Evolutionary conservation across 2,329 filamentous ascomycete species (phyloP).

Genomic region (Colletotrichum sp.): DNA sequence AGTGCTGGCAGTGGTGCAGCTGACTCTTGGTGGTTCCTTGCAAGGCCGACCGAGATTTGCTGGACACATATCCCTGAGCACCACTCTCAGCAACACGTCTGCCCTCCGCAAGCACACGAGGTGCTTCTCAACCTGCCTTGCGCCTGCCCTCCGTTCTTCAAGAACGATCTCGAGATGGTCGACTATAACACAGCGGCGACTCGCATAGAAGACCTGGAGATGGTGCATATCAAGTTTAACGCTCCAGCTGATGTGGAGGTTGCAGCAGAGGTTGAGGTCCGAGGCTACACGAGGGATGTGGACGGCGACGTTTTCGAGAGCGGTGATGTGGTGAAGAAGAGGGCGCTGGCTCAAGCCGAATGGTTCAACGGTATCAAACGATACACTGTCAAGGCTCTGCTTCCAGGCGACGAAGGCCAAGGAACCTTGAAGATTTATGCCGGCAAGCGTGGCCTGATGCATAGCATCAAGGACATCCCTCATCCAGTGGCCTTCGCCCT

Average conservation of each 20-base stretch:
- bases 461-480: conserved; percentile 94
- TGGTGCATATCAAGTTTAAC: conserved; percentile 86
- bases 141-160: conserved; percentile 88
- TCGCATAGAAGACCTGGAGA: conserved; percentile 89
- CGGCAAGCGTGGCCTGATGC: conserved; percentile 94
- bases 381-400: conserved; percentile 89
- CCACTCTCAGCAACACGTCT: conserved; percentile 89
- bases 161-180: conserved; percentile 77
- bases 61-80: conserved; percentile 94
- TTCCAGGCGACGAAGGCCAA: conserved; percentile 90
- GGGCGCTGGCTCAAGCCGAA: conserved; percentile 87
- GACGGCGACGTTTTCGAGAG: conserved; percentile 96
- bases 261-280: conserved; percentile 88
- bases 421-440: conserved; percentile 91
- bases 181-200: conserved; percentile 91
- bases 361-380: conserved; percentile 89
- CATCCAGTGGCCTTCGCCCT: conserved; percentile 88
- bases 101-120: conserved; percentile 85
- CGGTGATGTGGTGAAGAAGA: conserved; percentile 84
- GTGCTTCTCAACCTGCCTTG: conserved; percentile 86
- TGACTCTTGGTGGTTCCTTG: conserved; percentile 93
- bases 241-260: conserved; percentile 92
- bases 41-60: conserved; percentile 86
- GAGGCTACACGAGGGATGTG: conserved; percentile 77
- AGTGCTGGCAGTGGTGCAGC: conserved; percentile 72